Evolutionary conservation across 306 rosid genomes (phyloP).

Genomic region (Lathyrus tuberosus): DNA sequence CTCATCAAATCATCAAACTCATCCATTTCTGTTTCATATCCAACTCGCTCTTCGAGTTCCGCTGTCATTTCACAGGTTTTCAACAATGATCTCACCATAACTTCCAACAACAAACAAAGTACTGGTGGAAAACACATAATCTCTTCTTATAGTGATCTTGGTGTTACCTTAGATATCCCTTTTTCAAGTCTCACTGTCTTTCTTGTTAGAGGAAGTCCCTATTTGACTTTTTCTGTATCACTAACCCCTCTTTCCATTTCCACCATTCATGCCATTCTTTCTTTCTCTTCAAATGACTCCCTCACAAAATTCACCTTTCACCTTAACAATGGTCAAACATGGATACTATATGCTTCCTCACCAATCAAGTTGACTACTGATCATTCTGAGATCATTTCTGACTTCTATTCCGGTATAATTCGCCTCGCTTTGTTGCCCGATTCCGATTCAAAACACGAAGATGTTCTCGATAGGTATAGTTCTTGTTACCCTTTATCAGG

Average conservation of each 20-base stretch:
- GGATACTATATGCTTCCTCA: conserved; percentile 74
- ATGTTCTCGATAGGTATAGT: conserved; percentile 61
- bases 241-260: conserved; percentile 56
- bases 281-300: conserved; percentile 53
- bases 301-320: conserved; percentile 58
- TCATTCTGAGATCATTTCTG: conserved; percentile 53
- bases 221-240: conserved; percentile 57
- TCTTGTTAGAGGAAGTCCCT: conserved; percentile 92
- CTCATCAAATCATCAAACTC: conserved; percentile 19
- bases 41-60: background rate
- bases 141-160: conserved; percentile 66
- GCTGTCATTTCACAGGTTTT: conserved; percentile 1
- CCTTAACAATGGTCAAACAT: conserved; percentile 81
- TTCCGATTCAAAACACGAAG: conserved; percentile 42
- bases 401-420: conserved; percentile 64
- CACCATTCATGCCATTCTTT: conserved; percentile 70
- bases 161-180: conserved; percentile 77
- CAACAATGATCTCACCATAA: conserved; percentile 11
- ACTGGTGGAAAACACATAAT: conserved; percentile 52
- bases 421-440: conserved; percentile 68
- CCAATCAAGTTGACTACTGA: conserved; percentile 49
- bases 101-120: conserved; percentile 3
- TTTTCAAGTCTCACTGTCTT: conserved; percentile 62
- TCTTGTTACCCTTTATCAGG: conserved; percentile 79
- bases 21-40: conserved; percentile 11